Evolutionary conservation across 441 rosid genomes (phyloP).

Genomic region (Eruca vesicaria): DNA sequence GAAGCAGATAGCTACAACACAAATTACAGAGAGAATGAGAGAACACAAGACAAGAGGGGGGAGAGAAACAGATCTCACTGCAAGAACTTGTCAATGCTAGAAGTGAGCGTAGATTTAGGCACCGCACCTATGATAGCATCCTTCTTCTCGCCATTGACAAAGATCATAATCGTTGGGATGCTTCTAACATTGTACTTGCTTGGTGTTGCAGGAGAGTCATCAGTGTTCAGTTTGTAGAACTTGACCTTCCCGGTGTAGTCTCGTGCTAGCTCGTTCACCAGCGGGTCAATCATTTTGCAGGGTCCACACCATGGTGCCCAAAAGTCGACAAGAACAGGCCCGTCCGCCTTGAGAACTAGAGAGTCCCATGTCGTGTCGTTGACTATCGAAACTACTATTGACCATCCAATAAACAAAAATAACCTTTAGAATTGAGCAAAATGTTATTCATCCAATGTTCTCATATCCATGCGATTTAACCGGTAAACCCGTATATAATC

Average conservation of each 20-base stretch:
- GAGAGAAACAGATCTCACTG: constrained; percentile 30
- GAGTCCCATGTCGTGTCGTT: constrained; percentile 66
- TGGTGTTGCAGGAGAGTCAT: constrained; percentile 59
- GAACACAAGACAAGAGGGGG: not conserved
- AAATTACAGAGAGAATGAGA: constrained; percentile 16
- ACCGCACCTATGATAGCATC: constrained; percentile 71
- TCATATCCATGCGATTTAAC: too few species aligned
- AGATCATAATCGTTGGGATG: constrained; percentile 70
- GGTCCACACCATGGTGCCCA: constrained; percentile 96
- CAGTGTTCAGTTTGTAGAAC: constrained; percentile 62
- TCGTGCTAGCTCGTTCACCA: constrained; percentile 56
- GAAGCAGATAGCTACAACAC: constrained; percentile 24
- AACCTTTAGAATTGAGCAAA: not conserved
- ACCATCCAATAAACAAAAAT: not conserved
- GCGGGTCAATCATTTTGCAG: constrained; percentile 67
- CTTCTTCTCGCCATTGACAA: constrained; percentile 64
- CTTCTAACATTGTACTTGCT: constrained; percentile 61
- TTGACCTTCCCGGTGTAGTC: constrained; percentile 60
- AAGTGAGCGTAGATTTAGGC: constrained; percentile 51
- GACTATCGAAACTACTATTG: constrained; percentile 54
- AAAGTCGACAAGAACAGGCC: constrained; percentile 69
- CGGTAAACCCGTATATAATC: not conserved
- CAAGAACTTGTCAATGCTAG: constrained; percentile 61
- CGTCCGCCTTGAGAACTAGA: constrained; percentile 58
- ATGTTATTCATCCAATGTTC: not conserved